Conservation (phyloP, 352 stramenopile genomes). For the Pythium grandisporangium region DNA sequence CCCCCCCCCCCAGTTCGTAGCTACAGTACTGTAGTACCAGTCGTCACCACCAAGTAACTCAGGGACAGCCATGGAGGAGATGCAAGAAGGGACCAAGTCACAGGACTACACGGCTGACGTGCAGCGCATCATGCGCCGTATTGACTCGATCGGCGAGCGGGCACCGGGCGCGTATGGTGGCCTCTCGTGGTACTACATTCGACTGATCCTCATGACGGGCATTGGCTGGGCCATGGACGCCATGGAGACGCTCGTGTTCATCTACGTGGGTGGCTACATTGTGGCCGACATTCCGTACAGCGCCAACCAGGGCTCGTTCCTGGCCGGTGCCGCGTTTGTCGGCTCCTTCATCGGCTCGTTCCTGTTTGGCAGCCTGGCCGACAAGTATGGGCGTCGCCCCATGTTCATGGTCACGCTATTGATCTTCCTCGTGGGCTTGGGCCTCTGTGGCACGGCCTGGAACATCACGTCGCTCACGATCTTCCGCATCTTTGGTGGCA, state of each 20-base stretch:
- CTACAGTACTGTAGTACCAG: too few species aligned
- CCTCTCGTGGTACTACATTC: slow-evolving; percentile 64
- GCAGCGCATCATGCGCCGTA: slow-evolving; percentile 50
- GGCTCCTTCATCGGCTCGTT: slow-evolving; percentile 57
- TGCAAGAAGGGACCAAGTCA: too few species aligned
- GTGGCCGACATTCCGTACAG: slow-evolving; percentile 31
- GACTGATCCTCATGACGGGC: slow-evolving; percentile 51
- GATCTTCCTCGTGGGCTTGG: slow-evolving; percentile 42
- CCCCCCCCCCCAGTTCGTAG: too few species aligned
- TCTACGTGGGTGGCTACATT: slow-evolving; percentile 34
- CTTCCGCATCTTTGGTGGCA: slow-evolving; percentile 51
- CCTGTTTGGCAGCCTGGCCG: slow-evolving; percentile 39
- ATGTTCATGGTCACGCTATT: slow-evolving; percentile 67
- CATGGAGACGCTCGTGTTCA: slow-evolving; percentile 70
- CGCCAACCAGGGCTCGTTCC: slow-evolving; percentile 24
- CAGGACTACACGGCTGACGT: slow-evolving; percentile 46
- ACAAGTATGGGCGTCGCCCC: slow-evolving; percentile 51
- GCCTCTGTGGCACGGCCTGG: slow-evolving; percentile 34
- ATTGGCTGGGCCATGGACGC: slow-evolving; percentile 69
- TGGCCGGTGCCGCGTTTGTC: slow-evolving; percentile 43
- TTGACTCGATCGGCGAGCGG: slow-evolving; percentile 54
- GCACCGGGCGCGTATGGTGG: slow-evolving; percentile 32
- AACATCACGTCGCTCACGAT: slow-evolving; percentile 41
- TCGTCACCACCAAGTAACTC: too few species aligned
- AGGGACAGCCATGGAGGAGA: too few species aligned